These are phyloP conservation scores for Styphnolobium japonicum DNA, from an alignment of 306 rosid genomes.

Conservation along the genomic window DNA sequence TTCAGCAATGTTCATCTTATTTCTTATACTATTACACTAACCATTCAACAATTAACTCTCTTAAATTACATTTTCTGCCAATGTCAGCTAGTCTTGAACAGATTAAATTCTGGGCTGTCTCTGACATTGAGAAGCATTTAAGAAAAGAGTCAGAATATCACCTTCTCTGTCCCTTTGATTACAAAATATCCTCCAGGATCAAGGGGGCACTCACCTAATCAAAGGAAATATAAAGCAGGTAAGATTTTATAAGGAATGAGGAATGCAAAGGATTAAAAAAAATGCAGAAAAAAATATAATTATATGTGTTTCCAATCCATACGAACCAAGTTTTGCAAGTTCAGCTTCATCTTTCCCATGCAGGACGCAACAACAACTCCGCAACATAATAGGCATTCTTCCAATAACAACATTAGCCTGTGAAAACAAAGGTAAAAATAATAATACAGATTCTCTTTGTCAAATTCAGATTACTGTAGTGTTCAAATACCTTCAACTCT, in stretches of 20 bases:
- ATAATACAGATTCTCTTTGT: background rate
- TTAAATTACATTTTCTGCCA: background rate
- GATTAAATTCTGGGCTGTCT: background rate
- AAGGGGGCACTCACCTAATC: constrained; percentile 87
- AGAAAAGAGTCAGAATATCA: constrained; percentile 29
- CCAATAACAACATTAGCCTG: constrained; percentile 61
- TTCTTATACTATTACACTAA: background rate
- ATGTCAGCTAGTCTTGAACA: background rate
- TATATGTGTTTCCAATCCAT: background rate
- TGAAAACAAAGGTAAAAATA: constrained; percentile 10
- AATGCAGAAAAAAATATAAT: background rate
- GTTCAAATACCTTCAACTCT: constrained; percentile 45
- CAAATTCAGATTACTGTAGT: constrained; percentile 17
- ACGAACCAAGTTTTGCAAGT: constrained; percentile 79
- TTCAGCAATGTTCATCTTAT: background rate
- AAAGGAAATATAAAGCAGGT: background rate
- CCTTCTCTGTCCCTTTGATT: constrained; percentile 96
- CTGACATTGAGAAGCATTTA: constrained; percentile 8
- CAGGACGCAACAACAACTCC: constrained; percentile 75
- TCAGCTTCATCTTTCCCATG: constrained; percentile 75
- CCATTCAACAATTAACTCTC: background rate
- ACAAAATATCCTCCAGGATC: constrained; percentile 96
- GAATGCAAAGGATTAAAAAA: background rate
- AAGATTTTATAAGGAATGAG: background rate
- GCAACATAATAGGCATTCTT: constrained; percentile 87